These are phyloP conservation scores for Violaceomyces palustris DNA, from an alignment of 1,284 basidiomycete species.

Conservation along the genomic window DNA sequence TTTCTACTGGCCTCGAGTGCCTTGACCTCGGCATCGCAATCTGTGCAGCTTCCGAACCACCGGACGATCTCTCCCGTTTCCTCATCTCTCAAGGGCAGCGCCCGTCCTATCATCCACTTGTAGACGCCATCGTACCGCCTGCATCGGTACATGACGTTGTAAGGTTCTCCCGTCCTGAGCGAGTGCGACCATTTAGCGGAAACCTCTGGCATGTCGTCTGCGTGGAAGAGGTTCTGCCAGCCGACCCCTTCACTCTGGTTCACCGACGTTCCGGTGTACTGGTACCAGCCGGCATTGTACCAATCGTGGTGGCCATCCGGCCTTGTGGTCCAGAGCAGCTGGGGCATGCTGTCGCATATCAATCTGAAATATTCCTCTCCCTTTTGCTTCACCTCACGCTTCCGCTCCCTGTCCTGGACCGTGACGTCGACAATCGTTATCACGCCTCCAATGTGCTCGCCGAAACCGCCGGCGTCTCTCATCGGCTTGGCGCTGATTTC, in stretches of 20 bases:
- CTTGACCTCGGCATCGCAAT: slow-evolving; percentile 46
- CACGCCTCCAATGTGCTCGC: slow-evolving; percentile 42
- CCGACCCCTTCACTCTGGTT: slow-evolving; percentile 43
- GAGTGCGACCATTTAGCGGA: slow-evolving; percentile 48
- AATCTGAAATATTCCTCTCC: slow-evolving; percentile 42
- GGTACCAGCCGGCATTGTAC: slow-evolving; percentile 47
- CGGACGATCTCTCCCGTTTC: slow-evolving; percentile 42
- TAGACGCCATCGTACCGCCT: slow-evolving; percentile 41
- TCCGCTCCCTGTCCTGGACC: slow-evolving; percentile 8
- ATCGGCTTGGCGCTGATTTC: slow-evolving; percentile 41
- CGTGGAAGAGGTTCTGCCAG: slow-evolving; percentile 51
- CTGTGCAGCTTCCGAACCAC: slow-evolving; percentile 52
- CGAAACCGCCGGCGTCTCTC: slow-evolving; percentile 36
- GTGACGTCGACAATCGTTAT: slow-evolving; percentile 38
- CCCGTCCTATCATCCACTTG: slow-evolving; percentile 50
- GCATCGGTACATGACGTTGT: slow-evolving; percentile 51
- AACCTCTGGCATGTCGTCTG: slow-evolving; percentile 50
- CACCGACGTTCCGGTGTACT: slow-evolving; percentile 48
- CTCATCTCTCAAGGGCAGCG: slow-evolving; percentile 41
- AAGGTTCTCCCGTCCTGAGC: slow-evolving; percentile 52
- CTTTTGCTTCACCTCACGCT: slow-evolving; percentile 27
- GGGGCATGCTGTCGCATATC: slow-evolving; percentile 47
- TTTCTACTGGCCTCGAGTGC: slow-evolving; percentile 41
- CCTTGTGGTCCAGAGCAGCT: slow-evolving; percentile 51
- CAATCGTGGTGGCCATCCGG: slow-evolving; percentile 47